phyloP scores from a whole-genome alignment of 441 rosid species.

The Mallotus japonicus region DNA sequence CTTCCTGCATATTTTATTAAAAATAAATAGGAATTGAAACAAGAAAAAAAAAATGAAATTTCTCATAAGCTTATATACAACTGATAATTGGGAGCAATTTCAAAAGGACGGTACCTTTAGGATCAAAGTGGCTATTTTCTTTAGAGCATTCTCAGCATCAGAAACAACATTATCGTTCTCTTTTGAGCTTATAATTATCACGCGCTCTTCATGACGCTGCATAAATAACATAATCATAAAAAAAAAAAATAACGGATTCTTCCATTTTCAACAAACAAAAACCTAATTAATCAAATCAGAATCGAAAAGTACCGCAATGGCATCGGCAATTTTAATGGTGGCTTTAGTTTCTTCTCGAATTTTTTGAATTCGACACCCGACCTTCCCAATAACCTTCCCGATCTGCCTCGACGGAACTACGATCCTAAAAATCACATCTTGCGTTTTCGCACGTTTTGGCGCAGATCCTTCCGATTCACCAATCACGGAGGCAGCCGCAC shows the following conservation, averaged over 20 bases:
- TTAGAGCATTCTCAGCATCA: slow-evolving; percentile 62
- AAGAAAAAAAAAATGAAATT: neutral
- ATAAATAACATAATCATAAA: neutral
- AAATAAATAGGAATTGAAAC: too few relatives aligned
- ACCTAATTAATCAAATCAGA: neutral
- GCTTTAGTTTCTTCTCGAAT: slow-evolving; percentile 70
- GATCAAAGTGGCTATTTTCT: slow-evolving; percentile 50
- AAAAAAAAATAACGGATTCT: neutral
- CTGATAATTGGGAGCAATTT: neutral
- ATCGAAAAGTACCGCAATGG: slow-evolving; percentile 39
- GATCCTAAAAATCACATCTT: slow-evolving; percentile 57
- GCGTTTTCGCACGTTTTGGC: slow-evolving; percentile 42
- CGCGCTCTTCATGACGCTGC: slow-evolving; percentile 70
- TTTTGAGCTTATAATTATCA: slow-evolving; percentile 58
- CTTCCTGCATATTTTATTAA: slow-evolving; percentile 38
- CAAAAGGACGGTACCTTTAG: slow-evolving; percentile 33
- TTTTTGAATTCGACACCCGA: slow-evolving; percentile 59
- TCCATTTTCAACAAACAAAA: neutral
- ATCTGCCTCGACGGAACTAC: slow-evolving; percentile 65
- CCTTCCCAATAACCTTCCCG: slow-evolving; percentile 70
- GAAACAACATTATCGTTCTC: slow-evolving; percentile 38
- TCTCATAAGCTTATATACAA: neutral
- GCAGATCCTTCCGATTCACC: slow-evolving; percentile 38
- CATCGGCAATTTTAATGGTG: slow-evolving; percentile 61
- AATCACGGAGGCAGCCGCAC: neutral